These are phyloP conservation scores for Porcisia deanei DNA, from an alignment of 208 protist genomes.

Conservation along the genomic window DNA sequence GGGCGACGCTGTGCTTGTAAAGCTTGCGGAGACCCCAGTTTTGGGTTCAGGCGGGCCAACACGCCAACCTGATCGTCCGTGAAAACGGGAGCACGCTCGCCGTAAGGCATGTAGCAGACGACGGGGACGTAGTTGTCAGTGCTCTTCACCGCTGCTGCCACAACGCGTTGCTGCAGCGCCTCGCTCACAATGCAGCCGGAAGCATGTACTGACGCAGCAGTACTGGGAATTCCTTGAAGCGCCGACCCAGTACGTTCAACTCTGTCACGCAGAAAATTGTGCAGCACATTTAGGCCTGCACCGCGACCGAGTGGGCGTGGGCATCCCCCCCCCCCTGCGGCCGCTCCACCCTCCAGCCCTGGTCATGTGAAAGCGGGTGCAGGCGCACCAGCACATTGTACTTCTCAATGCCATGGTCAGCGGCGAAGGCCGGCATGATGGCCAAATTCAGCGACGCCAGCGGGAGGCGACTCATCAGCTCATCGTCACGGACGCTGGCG, in stretches of 20 bases:
- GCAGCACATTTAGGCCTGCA: slow-evolving; percentile 9
- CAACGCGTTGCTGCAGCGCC: slow-evolving; percentile 11
- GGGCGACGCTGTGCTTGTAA: slow-evolving; percentile 20
- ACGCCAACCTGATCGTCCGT: slow-evolving; percentile 18
- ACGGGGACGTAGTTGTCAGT: slow-evolving; percentile 1
- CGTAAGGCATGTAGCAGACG: slow-evolving; percentile 25
- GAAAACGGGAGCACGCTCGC: slow-evolving; percentile 12
- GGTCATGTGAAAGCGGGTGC: slow-evolving; percentile 23
- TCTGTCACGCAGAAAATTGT: neutral
- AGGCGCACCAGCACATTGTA: slow-evolving; percentile 28
- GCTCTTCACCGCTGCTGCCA: slow-evolving; percentile 2
- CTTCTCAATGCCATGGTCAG: slow-evolving; percentile 21
- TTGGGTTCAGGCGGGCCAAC: slow-evolving; percentile 21
- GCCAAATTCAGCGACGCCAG: neutral
- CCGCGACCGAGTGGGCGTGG: slow-evolving; percentile 15
- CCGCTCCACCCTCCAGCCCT: slow-evolving; percentile 23
- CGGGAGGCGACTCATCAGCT: slow-evolving; percentile 15
- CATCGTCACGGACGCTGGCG: slow-evolving; percentile 20
- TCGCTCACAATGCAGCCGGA: slow-evolving; percentile 23
- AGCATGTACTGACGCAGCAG: slow-evolving; percentile 16
- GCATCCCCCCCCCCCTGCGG: slow-evolving; percentile 5
- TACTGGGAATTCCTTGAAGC: neutral
- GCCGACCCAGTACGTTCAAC: slow-evolving; percentile 1
- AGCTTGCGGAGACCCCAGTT: slow-evolving; percentile 17
- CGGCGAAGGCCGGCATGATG: slow-evolving; percentile 17